Percentiles rank a stretch among this genome's conserved stretches.
Conservation (phyloP, 1,284 basidiomycete species). For the Pseudozyma hubeiensis region DNA sequence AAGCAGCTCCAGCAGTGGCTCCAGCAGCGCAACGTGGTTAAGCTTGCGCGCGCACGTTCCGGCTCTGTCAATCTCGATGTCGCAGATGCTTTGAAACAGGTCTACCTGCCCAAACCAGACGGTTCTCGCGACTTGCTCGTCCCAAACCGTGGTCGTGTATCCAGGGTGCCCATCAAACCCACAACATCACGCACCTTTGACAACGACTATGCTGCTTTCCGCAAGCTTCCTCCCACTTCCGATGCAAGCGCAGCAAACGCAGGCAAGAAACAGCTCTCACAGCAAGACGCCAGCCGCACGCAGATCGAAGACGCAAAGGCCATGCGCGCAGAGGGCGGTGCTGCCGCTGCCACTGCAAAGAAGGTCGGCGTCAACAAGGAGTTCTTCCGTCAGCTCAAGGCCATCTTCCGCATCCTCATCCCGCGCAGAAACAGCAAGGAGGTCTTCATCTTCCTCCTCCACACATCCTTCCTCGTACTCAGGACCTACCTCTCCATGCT, state of each 20-base stretch:
- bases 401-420: conserved; percentile 66
- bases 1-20: conserved; percentile 24
- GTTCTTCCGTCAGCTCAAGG: conserved; percentile 76
- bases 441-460: conserved; percentile 79
- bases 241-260: conserved; percentile 30
- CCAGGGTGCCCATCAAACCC: conserved; percentile 68
- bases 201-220: conserved; percentile 62
- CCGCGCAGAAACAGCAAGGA: conserved; percentile 73
- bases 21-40: conserved; percentile 13
- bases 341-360: conserved; percentile 63
- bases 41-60: conserved; percentile 15
- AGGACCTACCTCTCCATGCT: conserved; percentile 79
- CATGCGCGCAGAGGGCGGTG: conserved; percentile 57
- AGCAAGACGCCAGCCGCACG: conserved; percentile 34
- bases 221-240: conserved; percentile 56
- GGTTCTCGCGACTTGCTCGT: conserved; percentile 63
- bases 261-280: conserved; percentile 29
- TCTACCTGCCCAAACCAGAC: conserved; percentile 57
- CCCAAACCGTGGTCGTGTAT: conserved; percentile 61
- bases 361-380: conserved; percentile 76
- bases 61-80: conserved; percentile 29
- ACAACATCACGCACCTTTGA: conserved; percentile 66
- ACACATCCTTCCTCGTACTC: conserved; percentile 87
- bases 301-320: conserved; percentile 56
- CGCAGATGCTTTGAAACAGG: conserved; percentile 59